Evolutionary conservation across 192 early-diverging fungal genomes (phyloP).

Genomic region (Oehlia diaphana): DNA sequence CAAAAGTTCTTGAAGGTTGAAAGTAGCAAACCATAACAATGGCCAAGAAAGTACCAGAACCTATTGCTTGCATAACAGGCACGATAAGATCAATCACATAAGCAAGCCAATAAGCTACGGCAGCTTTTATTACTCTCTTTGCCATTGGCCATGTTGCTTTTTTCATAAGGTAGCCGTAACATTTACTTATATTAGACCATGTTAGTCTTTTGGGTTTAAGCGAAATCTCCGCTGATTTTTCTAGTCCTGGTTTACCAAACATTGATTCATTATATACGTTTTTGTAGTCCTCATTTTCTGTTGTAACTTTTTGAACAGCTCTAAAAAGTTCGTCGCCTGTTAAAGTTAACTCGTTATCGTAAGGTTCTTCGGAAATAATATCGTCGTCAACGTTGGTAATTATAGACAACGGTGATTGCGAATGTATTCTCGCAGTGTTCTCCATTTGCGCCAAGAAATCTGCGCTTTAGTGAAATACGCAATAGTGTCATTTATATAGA

Average conservation of each 20-base stretch:
- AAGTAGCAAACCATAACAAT: slow-evolving; percentile 14
- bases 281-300: background rate
- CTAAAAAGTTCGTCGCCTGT: background rate
- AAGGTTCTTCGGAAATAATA: background rate
- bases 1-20: slow-evolving; percentile 23
- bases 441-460: background rate
- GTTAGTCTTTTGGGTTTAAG: background rate
- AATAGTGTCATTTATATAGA: background rate
- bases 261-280: background rate
- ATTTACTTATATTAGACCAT: background rate
- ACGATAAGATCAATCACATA: slow-evolving; percentile 16
- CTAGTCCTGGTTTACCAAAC: background rate
- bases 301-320: background rate
- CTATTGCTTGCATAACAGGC: background rate
- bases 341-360: slow-evolving; percentile 17
- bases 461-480: background rate
- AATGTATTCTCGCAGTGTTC: background rate
- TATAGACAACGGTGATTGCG: background rate
- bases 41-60: slow-evolving; percentile 2
- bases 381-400: background rate
- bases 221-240: background rate
- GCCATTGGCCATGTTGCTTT: slow-evolving; percentile 25
- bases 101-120: slow-evolving; percentile 21
- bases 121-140: slow-evolving; percentile 9
- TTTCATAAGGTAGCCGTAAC: background rate